These are phyloP conservation scores for Dactylis glomerata DNA, from an alignment of 176 grass and related monocot genomes.

Conservation along the genomic window DNA sequence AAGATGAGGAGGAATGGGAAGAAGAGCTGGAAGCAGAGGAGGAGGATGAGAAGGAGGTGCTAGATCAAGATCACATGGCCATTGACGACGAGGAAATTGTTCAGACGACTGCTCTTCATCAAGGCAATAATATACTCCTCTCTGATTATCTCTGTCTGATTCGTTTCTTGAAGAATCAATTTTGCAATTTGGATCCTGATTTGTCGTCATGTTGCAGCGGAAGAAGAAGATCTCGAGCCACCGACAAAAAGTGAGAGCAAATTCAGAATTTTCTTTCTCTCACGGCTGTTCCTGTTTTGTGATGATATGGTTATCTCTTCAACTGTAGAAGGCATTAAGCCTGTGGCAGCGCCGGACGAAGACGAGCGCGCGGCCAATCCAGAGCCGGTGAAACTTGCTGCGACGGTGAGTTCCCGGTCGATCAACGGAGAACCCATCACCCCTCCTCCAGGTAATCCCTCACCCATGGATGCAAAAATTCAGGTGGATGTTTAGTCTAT, in stretches of 20 bases:
- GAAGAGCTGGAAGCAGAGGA: constrained; percentile 37
- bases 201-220: background rate
- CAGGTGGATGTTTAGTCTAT: background rate
- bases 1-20: constrained; percentile 37
- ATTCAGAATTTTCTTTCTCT: background rate
- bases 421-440: constrained; percentile 35
- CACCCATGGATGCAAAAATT: constrained; percentile 8
- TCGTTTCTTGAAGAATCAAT: constrained; percentile 13
- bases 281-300: background rate
- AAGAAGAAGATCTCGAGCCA: constrained; percentile 37
- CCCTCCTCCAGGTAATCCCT: constrained; percentile 46
- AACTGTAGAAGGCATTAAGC: constrained; percentile 14
- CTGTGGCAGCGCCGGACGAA: background rate
- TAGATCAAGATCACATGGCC: constrained; percentile 42
- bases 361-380: constrained; percentile 21
- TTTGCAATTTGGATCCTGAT: constrained; percentile 11
- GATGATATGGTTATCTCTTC: background rate
- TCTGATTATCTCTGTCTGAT: background rate
- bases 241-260: constrained; percentile 32
- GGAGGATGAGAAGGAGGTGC: constrained; percentile 43
- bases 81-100: constrained; percentile 24
- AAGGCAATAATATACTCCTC: constrained; percentile 36
- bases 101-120: background rate
- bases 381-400: constrained; percentile 26
- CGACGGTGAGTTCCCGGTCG: constrained; percentile 21